These are phyloP conservation scores for Phoma herbarum DNA, from an alignment of 2,329 filamentous ascomycete species.

Conservation along the genomic window DNA sequence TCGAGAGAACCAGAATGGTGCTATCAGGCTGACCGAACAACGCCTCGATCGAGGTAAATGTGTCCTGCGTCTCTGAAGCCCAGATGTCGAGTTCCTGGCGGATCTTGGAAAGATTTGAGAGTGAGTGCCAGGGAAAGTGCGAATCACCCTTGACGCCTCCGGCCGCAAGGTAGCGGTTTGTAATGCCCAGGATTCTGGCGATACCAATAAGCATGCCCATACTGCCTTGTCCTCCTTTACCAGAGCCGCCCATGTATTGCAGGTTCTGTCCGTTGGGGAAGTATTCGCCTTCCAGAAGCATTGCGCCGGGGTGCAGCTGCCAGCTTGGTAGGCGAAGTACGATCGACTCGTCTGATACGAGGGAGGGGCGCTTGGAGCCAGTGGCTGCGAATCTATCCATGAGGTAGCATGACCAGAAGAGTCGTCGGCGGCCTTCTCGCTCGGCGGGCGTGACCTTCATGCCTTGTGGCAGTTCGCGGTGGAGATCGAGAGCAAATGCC, in stretches of 20 bases:
- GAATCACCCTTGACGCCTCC: conserved; percentile 89
- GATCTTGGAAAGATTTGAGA: conserved; percentile 86
- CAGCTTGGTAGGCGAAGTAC: conserved; percentile 78
- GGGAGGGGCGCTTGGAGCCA: conserved; percentile 81
- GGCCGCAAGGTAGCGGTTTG: conserved; percentile 83
- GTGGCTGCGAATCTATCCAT: conserved; percentile 85
- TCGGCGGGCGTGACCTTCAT: conserved; percentile 71
- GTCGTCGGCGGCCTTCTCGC: conserved; percentile 76
- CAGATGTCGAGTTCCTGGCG: conserved; percentile 85
- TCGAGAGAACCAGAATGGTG: conserved; percentile 80
- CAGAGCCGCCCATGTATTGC: conserved; percentile 73
- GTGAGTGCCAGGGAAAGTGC: conserved; percentile 88
- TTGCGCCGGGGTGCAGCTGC: conserved; percentile 67
- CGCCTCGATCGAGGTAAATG: conserved; percentile 77
- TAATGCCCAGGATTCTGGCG: conserved; percentile 80
- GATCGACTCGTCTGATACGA: conserved; percentile 80
- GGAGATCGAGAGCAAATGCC: conserved; percentile 81
- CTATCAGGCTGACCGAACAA: conserved; percentile 82
- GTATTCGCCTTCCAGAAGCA: conserved; percentile 78
- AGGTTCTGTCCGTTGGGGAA: conserved; percentile 82
- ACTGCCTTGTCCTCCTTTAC: conserved; percentile 76
- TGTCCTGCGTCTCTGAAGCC: conserved; percentile 81
- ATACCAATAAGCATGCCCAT: conserved; percentile 86
- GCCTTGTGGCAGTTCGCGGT: conserved; percentile 75
- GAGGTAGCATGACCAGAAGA: conserved; percentile 90